phyloP scores from a whole-genome alignment of 768 basidiomycete species.

The Lactarius trivialis region DNA sequence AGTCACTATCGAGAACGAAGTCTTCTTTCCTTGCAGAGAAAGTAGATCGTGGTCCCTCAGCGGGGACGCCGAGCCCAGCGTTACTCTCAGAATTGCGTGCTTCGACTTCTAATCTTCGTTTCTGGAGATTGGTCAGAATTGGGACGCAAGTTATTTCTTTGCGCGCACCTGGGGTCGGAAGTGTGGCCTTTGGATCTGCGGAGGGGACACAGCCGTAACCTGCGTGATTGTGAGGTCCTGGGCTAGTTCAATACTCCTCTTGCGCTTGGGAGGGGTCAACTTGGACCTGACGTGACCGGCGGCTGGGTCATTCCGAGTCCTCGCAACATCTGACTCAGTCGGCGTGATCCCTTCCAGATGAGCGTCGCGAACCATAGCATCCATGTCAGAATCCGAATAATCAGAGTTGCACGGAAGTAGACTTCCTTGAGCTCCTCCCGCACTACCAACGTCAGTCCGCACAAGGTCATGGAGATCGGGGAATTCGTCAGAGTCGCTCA shows the following conservation, averaged over 20 bases:
- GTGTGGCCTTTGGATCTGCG: neutral
- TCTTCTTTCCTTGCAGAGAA: conserved; percentile 12
- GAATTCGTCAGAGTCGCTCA: conserved; percentile 29
- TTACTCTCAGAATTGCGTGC: neutral
- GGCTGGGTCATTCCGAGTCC: neutral
- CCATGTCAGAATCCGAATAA: conserved; percentile 40
- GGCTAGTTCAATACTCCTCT: neutral
- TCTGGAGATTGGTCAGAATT: neutral
- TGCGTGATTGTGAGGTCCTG: neutral
- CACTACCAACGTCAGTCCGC: conserved; percentile 27
- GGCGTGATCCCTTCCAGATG: conserved; percentile 27
- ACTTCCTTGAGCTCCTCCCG: conserved; percentile 21
- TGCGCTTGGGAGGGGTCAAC: neutral
- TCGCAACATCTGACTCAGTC: neutral
- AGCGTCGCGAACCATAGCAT: conserved; percentile 38
- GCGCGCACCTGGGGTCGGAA: conserved; percentile 7
- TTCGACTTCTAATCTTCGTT: neutral
- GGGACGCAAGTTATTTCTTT: neutral
- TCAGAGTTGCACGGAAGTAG: conserved; percentile 28
- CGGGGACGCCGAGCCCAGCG: neutral
- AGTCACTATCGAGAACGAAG: conserved; percentile 30
- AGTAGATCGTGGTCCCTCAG: neutral
- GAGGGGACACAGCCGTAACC: neutral
- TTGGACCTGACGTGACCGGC: neutral
- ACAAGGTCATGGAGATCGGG: conserved; percentile 30